Base-by-base conservation (phyloP, 345 rosid genomes). In the Eucalyptus pauciflora region DNA sequence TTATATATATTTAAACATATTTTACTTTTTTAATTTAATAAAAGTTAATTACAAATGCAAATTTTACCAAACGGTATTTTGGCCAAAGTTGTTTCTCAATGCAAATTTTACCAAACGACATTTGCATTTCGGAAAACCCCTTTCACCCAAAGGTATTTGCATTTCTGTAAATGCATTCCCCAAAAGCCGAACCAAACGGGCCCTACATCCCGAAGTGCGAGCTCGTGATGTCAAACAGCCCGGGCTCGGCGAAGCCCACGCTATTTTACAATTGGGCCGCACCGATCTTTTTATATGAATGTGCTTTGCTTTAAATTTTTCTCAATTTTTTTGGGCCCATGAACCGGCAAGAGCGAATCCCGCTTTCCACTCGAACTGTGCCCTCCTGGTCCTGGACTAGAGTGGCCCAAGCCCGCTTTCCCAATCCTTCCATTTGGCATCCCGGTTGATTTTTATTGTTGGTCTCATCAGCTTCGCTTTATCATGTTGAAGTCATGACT, bases 311-410 rank as follows among this genome's bases (percentile, higher is more conserved):
- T 52, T 52, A 18, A 51, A 7, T 62, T 62, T 29, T 62, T 62
- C 33, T 7, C 71, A 62, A 7, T 13, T 15, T 13, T 33, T 71
- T 10, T 37, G 25, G 13, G 25, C 25, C 13, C 46, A 0, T 18
- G 81, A 10, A 18, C 46, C 14, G 7, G 7, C 9, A 0, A 71
- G 46, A 71, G 4, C 14, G 4, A 71, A 71, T 71, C 24, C 2
- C 4, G 2, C 25, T 71, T 13, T 0, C 2, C 7, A 11, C 13
- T 71, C 25, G 25, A 71, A 0, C 24, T 6, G 25, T 17, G 81
- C 46, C 81, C 25, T 37, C 46, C 81, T 10, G 14, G 4, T 37
- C 46, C 22, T 1, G 4, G 2, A 71, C 14, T 16, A 18, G 13
- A 71, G 46, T 12, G 45, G 81, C 27, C 45, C 27, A 10, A 5